Conservation (phyloP, 805 yeast species). For the Kazachstania viticola region DNA sequence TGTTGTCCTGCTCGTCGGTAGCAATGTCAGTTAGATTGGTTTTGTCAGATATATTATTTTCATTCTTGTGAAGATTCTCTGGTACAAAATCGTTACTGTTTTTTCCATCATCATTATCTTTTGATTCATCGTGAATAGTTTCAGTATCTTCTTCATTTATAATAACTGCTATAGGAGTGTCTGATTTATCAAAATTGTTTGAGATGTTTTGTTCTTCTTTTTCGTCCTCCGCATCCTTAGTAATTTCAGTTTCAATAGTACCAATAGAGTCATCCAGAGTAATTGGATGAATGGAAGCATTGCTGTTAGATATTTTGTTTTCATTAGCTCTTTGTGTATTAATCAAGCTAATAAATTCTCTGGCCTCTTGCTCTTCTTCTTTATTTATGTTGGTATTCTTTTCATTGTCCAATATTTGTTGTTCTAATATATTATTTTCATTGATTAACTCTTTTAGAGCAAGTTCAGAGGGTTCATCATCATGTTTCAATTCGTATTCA, state of each 20-base stretch:
- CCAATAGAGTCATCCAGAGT: not conserved
- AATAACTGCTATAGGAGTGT: slow-evolving; percentile 2
- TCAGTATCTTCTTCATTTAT: slow-evolving; percentile 1
- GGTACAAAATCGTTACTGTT: not conserved
- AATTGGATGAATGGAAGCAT: too few species aligned
- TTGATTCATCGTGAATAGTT: not conserved
- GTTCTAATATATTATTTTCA: slow-evolving; percentile 3
- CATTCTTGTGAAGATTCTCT: not conserved
- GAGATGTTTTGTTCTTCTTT: not conserved
- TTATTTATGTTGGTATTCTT: not conserved
- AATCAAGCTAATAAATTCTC: too few species aligned
- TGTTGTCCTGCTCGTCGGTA: not conserved
- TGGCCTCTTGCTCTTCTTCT: too few species aligned
- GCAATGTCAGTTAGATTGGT: not conserved
- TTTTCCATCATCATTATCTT: not conserved
- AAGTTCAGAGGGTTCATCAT: slow-evolving; percentile 3
- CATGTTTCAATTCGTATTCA: slow-evolving; percentile 14
- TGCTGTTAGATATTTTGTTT: too few species aligned
- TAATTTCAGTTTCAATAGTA: not conserved
- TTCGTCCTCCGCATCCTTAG: too few species aligned
- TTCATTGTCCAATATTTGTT: not conserved
- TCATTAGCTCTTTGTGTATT: too few species aligned
- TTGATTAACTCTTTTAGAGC: slow-evolving; percentile 3
- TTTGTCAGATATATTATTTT: not conserved
- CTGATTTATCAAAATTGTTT: not conserved